Conservation (phyloP, 208 protist genomes). For the Phytomonas francai region DNA sequence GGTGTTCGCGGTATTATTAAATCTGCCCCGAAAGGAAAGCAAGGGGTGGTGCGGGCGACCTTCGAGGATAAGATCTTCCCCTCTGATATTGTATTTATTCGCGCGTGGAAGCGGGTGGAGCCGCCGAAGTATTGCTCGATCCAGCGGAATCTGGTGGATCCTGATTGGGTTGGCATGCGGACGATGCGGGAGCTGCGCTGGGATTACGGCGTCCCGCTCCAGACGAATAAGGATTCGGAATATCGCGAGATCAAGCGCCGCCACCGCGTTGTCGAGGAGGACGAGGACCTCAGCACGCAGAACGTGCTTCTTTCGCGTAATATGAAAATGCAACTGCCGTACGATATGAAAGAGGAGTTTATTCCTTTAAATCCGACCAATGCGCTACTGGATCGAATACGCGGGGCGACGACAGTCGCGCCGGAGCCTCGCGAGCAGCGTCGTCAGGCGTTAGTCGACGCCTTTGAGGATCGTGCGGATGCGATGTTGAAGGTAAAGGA, state of each 20-base stretch:
- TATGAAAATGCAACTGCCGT: slow-evolving; percentile 74
- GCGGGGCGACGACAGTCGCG: slow-evolving; percentile 57
- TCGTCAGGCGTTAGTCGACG: slow-evolving; percentile 68
- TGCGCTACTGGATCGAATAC: slow-evolving; percentile 64
- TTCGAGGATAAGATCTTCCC: slow-evolving; percentile 99
- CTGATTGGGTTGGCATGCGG: slow-evolving; percentile 78
- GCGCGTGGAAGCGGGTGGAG: slow-evolving; percentile 96
- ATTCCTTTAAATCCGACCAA: slow-evolving; percentile 58
- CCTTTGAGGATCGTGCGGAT: slow-evolving; percentile 60
- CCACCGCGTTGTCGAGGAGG: slow-evolving; percentile 48
- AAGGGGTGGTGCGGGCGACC: slow-evolving; percentile 94
- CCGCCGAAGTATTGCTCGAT: slow-evolving; percentile 96
- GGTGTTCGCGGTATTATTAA: slow-evolving; percentile 99
- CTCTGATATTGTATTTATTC: slow-evolving; percentile 98
- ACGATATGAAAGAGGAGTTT: slow-evolving; percentile 89
- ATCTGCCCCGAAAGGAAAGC: slow-evolving; percentile 88
- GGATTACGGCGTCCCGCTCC: slow-evolving; percentile 52
- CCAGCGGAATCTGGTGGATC: slow-evolving; percentile 86
- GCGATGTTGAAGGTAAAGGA: slow-evolving; percentile 70
- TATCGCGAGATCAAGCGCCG: slow-evolving; percentile 84
- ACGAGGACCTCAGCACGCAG: slow-evolving; percentile 24
- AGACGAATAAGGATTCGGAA: slow-evolving; percentile 52
- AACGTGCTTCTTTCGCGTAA: slow-evolving; percentile 74
- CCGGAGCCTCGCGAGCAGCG: slow-evolving; percentile 78
- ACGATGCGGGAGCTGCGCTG: slow-evolving; percentile 82